Evolutionary conservation across 2,329 filamentous ascomycete species (phyloP).

Genomic region (Penicillium sp.): DNA sequence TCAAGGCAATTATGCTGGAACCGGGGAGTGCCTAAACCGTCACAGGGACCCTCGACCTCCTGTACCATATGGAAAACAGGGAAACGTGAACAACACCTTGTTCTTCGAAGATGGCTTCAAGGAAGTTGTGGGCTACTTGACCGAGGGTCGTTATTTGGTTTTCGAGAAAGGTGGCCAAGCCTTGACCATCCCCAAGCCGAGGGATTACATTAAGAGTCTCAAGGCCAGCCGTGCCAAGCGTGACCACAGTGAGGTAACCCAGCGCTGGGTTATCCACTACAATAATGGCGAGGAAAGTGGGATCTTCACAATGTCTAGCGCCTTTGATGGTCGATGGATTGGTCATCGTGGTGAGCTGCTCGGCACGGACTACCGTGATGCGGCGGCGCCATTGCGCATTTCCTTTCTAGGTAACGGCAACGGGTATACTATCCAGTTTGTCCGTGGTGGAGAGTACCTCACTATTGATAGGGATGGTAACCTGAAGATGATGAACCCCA

Average conservation of each 20-base stretch:
- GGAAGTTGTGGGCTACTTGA: conserved; percentile 51
- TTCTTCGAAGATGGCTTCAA: conserved; percentile 58
- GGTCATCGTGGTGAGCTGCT: conserved; percentile 10
- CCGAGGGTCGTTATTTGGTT: conserved; percentile 56
- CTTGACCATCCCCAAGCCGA: too few species aligned
- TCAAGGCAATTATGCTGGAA: conserved; percentile 42
- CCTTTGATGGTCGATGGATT: conserved; percentile 43
- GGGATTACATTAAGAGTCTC: too few species aligned
- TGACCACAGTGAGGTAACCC: conserved; percentile 42
- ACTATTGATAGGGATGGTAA: conserved; percentile 12
- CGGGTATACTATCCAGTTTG: conserved; percentile 35
- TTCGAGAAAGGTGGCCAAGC: conserved; percentile 51
- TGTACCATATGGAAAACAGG: conserved; percentile 51
- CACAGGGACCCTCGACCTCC: conserved; percentile 36
- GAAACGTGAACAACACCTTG: conserved; percentile 31
- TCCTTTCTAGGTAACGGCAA: conserved; percentile 36
- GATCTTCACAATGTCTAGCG: conserved; percentile 44
- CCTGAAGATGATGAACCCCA: conserved; percentile 3
- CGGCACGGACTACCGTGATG: not conserved
- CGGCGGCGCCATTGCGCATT: conserved; percentile 33
- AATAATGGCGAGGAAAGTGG: conserved; percentile 30
- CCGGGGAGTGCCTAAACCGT: conserved; percentile 45
- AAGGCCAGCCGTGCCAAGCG: not conserved
- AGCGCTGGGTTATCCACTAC: conserved; percentile 55
- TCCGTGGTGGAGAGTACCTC: conserved; percentile 21